These are phyloP conservation scores for Rhododendron molle DNA, from an alignment of 148 eudicot species.

Conservation along the genomic window DNA sequence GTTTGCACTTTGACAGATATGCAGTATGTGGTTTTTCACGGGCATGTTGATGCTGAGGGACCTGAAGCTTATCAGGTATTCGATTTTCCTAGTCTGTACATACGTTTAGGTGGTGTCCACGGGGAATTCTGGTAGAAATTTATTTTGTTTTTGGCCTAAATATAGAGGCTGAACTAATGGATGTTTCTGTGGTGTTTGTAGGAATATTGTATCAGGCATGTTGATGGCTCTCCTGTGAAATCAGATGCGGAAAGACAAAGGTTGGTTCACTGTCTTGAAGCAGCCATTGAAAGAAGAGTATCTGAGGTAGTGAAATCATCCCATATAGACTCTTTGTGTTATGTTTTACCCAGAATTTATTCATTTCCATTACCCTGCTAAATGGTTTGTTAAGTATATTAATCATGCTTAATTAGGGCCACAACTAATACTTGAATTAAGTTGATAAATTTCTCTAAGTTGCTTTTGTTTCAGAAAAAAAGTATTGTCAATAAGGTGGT, in stretches of 20 bases:
- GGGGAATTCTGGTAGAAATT: background rate
- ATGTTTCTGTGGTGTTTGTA: slow-evolving; percentile 20
- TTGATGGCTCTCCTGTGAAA: slow-evolving; percentile 88
- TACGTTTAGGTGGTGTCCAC: background rate
- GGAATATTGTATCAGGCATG: slow-evolving; percentile 84
- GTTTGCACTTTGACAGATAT: slow-evolving; percentile 93
- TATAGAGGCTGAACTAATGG: background rate
- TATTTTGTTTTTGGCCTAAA: background rate
- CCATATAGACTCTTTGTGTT: background rate
- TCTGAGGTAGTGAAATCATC: slow-evolving; percentile 57
- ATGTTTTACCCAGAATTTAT: background rate
- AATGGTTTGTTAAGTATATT: background rate
- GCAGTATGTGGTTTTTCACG: slow-evolving; percentile 93
- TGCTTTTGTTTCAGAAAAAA: background rate
- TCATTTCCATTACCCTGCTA: background rate
- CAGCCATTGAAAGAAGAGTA: slow-evolving; percentile 83
- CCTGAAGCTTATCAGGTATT: slow-evolving; percentile 79
- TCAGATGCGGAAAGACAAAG: slow-evolving; percentile 93
- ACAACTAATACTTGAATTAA: background rate
- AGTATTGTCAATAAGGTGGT: background rate
- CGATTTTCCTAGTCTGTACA: background rate
- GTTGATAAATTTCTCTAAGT: background rate
- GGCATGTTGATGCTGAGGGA: slow-evolving; percentile 78
- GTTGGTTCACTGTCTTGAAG: slow-evolving; percentile 86
- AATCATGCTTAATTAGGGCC: background rate